Evolutionary conservation across 2,329 filamentous ascomycete species (phyloP), one percentile per base, ranked within the genome.

Genomic region (Fusarium phyllophilum): DNA sequence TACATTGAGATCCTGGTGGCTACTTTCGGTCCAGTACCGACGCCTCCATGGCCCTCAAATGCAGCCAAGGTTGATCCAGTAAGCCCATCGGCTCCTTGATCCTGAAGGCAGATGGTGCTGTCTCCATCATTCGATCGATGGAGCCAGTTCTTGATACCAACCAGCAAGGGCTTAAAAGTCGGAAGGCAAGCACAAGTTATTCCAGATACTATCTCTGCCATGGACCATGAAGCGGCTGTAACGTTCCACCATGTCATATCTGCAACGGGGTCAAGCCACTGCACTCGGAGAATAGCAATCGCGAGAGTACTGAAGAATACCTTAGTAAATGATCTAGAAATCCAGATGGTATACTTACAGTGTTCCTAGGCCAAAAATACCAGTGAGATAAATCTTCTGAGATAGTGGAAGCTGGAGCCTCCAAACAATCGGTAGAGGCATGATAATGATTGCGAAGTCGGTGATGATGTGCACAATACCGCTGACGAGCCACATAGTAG

Each of bases 201-300:
- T 3, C 63, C 71, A 3, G 73, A 75, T 3, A 68, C 67, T 10
- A 77, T 33, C 22, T 77, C 75, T 1, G 75, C 73, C 0, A 77
- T 62, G 0, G 75, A 77, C 75, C 75, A 77, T 0, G 45, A 66
- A 0, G 75, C 71, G 12, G 70, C 24, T 1, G 42, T 62, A 5
- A 76, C 66, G 14, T 75, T 77, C 68, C 73, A 74, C 71, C 73
- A 77, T 0, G 75, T 73, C 4, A 68, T 9, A 15, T 77, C 75
- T 3, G 31, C 13, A 1, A 46, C 4, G 0, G 64, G 75, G 0
- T 54, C 56, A 3, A 77, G 68, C 75, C 75, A 77, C 12, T 68
- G 73, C 6, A 77, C n/a, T 3, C 75, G 62, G 1, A 77, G 45
- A 11, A 76, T 66, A 0, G 75, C 68, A 3, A 77, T 62, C 0